Percentiles rank a stretch among this genome's conserved stretches.
These are phyloP conservation scores for Ogataea methanolica DNA, from an alignment of 805 yeast species.

Conservation along the genomic window DNA sequence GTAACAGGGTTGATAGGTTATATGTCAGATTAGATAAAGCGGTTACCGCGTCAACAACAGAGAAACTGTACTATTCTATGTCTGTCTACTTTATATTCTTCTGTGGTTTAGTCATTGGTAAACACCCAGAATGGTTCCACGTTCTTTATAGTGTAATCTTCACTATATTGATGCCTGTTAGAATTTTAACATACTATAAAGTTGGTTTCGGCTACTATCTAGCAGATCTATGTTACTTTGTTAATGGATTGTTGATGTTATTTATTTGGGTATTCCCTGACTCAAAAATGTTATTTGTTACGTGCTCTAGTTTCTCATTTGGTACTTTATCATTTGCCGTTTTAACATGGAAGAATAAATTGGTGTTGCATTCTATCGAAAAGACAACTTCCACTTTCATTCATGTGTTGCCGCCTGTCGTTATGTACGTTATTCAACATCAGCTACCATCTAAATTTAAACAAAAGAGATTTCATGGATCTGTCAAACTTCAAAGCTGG, in stretches of 20 bases:
- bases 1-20: slow-evolving; percentile 31
- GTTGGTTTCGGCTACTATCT: slow-evolving; percentile 77
- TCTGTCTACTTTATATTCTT: slow-evolving; percentile 64
- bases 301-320: slow-evolving; percentile 81
- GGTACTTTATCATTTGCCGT: slow-evolving; percentile 94
- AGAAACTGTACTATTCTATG: slow-evolving; percentile 75
- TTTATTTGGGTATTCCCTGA: slow-evolving; percentile 82
- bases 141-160: slow-evolving; percentile 62
- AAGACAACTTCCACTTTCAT: slow-evolving; percentile 89
- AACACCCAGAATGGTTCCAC: slow-evolving; percentile 73
- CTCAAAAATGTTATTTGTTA: slow-evolving; percentile 66
- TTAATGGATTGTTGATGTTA: slow-evolving; percentile 60
- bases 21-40: slow-evolving; percentile 34
- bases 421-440: slow-evolving; percentile 83
- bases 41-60: slow-evolving; percentile 48
- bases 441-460: slow-evolving; percentile 52
- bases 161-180: slow-evolving; percentile 68
- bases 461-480: slow-evolving; percentile 70
- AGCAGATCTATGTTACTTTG: slow-evolving; percentile 93
- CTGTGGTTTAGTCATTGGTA: slow-evolving; percentile 74
- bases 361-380: slow-evolving; percentile 87
- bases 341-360: slow-evolving; percentile 90
- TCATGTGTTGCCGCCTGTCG: slow-evolving; percentile 85
- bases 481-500: slow-evolving; percentile 66
- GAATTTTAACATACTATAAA: slow-evolving; percentile 79